Conservation (phyloP, 2,329 filamentous ascomycete genomes). For the Sarocladium kiliense region DNA sequence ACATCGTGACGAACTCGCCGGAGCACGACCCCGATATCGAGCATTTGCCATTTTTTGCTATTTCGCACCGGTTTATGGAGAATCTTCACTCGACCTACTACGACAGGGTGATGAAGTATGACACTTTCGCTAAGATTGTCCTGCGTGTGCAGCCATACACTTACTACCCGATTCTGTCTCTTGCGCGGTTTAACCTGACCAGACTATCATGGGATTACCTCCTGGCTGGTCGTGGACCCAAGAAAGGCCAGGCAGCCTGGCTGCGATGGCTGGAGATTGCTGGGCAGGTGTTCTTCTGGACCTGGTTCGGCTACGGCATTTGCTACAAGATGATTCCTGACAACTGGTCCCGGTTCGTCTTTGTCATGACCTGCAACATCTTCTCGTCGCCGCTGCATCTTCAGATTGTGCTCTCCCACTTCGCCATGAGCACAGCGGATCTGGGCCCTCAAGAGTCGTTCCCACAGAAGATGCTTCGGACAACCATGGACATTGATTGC, state of each 20-base stretch:
- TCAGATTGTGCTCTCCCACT: conserved; percentile 88
- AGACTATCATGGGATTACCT: conserved; percentile 75
- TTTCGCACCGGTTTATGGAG: conserved; percentile 74
- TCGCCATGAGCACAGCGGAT: conserved; percentile 86
- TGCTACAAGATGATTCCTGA: conserved; percentile 64
- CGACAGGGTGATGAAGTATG: conserved; percentile 72
- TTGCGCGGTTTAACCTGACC: conserved; percentile 87
- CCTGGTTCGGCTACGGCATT: conserved; percentile 78
- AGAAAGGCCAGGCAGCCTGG: conserved; percentile 75
- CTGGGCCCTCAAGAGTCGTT: conserved; percentile 74
- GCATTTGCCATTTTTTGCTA: conserved; percentile 83
- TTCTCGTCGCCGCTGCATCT: conserved; percentile 78
- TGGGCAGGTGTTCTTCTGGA: conserved; percentile 79
- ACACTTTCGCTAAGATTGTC: conserved; percentile 64
- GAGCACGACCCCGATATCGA: conserved; percentile 96
- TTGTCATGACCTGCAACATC: conserved; percentile 75
- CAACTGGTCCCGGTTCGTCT: conserved; percentile 63
- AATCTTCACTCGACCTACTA: conserved; percentile 78
- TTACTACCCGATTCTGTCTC: conserved; percentile 75
- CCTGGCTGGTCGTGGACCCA: conserved; percentile 62
- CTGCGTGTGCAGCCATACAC: conserved; percentile 73
- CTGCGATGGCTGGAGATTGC: conserved; percentile 74
- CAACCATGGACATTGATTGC: conserved; percentile 83
- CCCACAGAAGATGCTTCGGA: conserved; percentile 78
- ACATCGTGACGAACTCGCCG: conserved; percentile 90